Base-by-base conservation (phyloP, 768 basidiomycete species). In the Boletus huronensis region DNA sequence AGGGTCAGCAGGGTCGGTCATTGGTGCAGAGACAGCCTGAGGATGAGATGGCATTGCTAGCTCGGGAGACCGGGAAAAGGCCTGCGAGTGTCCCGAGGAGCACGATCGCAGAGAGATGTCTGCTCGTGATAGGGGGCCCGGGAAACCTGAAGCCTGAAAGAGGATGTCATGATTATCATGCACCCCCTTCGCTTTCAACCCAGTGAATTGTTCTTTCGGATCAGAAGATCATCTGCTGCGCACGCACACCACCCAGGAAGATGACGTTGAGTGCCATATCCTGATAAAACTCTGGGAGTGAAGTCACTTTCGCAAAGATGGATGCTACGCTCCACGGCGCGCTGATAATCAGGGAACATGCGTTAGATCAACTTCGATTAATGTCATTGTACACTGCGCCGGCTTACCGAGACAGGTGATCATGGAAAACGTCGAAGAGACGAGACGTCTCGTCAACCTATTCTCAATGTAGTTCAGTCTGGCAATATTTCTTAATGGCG, bases 1-100 rank as follows among this genome's bases (percentile, higher is more conserved):
- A 67, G 3, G 79, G 79, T 77, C 79, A 80, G 60, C 78, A 81
- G 0, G 65, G 8, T 28, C 77, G 53, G 6, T 46, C 52, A 9
- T 3, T 75, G 6, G 77, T 66, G 59, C 77, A 79, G 23, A 71
- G 70, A 54, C 75, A 77, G 1, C 48, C 53, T 3, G 45, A 40
- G 26, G 11, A 9, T 6, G 25, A 36, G n/a, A 19, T 11, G 16
- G 17, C 11, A 16, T 23, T 36, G n/a, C 23, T 46, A 9, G 39
- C 35, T 21, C 2, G 13, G 26, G 50, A n/a, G 3, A 26, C 43
- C 23, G 5, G 5, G 35, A 28, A 32, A 6, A 44, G 10, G 21
- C 29, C 16, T 1, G 35, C 14, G 10, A 58, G 35, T 32, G n/a
- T 29, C 14, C 42, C 43, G 1, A 52, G 16, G 25, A 52, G 14